A percentile compares a stretch with the other conserved stretches of the same genome.
Conservation (phyloP, 2,329 filamentous ascomycete species). For the Rutstroemia sp. region DNA sequence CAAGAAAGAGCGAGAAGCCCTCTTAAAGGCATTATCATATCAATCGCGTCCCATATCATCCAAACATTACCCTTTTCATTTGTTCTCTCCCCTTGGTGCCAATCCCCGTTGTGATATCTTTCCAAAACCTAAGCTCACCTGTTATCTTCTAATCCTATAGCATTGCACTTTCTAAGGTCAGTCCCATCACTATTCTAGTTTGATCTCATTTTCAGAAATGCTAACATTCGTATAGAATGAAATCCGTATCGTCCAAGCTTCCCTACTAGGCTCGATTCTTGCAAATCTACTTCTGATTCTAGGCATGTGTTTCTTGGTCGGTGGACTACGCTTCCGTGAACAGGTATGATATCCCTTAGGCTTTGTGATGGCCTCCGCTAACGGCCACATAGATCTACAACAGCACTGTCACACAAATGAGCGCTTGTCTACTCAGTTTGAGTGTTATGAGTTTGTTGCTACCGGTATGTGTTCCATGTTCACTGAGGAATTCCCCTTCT, state of each 20-base stretch:
- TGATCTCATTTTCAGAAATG: not conserved
- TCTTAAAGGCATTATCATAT: slow-evolving; percentile 36
- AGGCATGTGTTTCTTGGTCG: slow-evolving; percentile 85
- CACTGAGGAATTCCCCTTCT: not conserved
- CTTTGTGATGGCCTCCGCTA: slow-evolving; percentile 2
- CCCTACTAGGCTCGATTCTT: slow-evolving; percentile 80
- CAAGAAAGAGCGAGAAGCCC: slow-evolving; percentile 39
- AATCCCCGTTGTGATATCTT: slow-evolving; percentile 17
- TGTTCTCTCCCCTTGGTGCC: slow-evolving; percentile 15
- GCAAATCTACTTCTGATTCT: slow-evolving; percentile 83
- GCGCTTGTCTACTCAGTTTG: slow-evolving; percentile 81
- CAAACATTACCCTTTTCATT: slow-evolving; percentile 2
- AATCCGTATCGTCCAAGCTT: slow-evolving; percentile 88
- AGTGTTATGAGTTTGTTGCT: slow-evolving; percentile 84
- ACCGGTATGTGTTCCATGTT: slow-evolving; percentile 47
- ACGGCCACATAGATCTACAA: slow-evolving; percentile 64
- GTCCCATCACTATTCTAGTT: slow-evolving; percentile 8
- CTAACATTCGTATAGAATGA: slow-evolving; percentile 48
- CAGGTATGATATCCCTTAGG: slow-evolving; percentile 45
- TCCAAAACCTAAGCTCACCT: slow-evolving; percentile 32
- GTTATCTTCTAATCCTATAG: slow-evolving; percentile 36
- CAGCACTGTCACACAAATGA: slow-evolving; percentile 93
- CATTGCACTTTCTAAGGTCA: slow-evolving; percentile 66
- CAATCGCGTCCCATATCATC: slow-evolving; percentile 39
- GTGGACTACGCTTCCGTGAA: slow-evolving; percentile 79